Evolutionary conservation across 1,284 basidiomycete species (phyloP), one percentile per base, ranked within the genome.

Genomic region (Rhizoctonia solani): DNA sequence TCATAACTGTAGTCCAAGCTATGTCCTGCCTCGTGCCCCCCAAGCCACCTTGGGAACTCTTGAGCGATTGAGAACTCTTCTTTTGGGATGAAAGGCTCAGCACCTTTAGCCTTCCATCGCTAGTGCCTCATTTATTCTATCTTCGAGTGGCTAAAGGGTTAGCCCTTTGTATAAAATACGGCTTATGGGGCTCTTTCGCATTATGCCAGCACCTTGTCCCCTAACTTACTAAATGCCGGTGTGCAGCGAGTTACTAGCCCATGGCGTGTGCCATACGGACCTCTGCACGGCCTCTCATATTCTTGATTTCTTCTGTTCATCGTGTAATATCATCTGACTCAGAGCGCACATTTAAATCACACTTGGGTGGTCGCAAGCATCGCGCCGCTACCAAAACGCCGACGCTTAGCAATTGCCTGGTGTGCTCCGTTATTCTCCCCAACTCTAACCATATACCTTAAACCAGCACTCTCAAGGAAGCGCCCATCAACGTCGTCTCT

Each of bases 261-360:
- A 66, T 13, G 65, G 65, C 92, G 65, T 55, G 16, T 66, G 65
- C 25, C 65, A 44, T 5, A 66, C 65, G 14, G 65, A 66, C 30
- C 65, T 66, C 44, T 66, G 65, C 14, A 66, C 65, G 8, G 65
- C 65, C 3, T 66, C 65, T 13, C 65, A 66, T 39, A 32, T 66
- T 49, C 44, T 66, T 3, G 65, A 66, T 44, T 55, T 72, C 6
- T 73, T 75, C 23, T 82, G 81, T 69, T 75, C 78, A 3, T 71
- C 75, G 5, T 83, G 81, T 71, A 70, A 72, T 2, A 67, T 77
- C 21, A 72, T 81, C 6, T 78, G 79, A 53, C 4, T 70, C 70
- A 19, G 56, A 67, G 3, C 41, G 39, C 0, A 66, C 59, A 0
- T 79, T 78, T 59, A 42, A 73, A 4, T 2, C 52, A 0, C 81